A percentile compares a stretch with the other conserved stretches of the same genome.
These are phyloP conservation scores for Cyanodermella asteris DNA, from an alignment of 2,329 filamentous ascomycete species.

Conservation along the genomic window DNA sequence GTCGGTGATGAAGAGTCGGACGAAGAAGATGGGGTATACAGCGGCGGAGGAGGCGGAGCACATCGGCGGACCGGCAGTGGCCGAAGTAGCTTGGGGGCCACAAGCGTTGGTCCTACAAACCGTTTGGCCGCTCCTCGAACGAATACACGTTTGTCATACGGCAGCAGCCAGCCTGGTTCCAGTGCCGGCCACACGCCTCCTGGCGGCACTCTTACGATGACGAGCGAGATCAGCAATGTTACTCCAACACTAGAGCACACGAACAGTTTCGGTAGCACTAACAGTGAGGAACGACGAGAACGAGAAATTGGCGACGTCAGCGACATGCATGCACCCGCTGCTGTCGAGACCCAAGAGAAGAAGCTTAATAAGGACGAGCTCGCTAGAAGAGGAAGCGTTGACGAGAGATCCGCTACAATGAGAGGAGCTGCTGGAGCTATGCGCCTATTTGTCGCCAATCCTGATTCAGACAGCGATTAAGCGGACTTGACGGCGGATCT, in stretches of 20 bases:
- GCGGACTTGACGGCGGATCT: no score
- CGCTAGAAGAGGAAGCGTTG: slow-evolving; percentile 56
- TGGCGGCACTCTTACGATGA: no score
- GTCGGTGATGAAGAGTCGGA: slow-evolving; percentile 75
- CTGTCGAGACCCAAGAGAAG: slow-evolving; percentile 22
- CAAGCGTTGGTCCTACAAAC: no score
- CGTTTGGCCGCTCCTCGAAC: no score
- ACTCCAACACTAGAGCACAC: no score
- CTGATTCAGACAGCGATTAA: no score
- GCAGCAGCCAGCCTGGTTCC: no score
- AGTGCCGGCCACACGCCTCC: no score
- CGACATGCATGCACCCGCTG: slow-evolving; percentile 16
- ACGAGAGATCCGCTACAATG: slow-evolving; percentile 61
- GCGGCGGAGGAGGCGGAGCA: slow-evolving; percentile 23
- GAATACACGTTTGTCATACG: no score
- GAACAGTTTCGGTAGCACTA: slow-evolving; percentile 36
- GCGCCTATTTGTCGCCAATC: slow-evolving; percentile 68
- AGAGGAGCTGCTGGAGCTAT: slow-evolving; percentile 42
- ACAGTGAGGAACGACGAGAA: slow-evolving; percentile 12
- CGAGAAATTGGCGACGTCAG: slow-evolving; percentile 23
- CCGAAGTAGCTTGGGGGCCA: slow-evolving; percentile 49
- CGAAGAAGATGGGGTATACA: slow-evolving; percentile 36
- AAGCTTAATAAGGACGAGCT: slow-evolving; percentile 54
- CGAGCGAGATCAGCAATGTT: no score
- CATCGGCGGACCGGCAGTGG: slow-evolving; percentile 55